A percentile compares a stretch with the other conserved stretches of the same genome.
Evolutionary conservation across 1,284 basidiomycete species (phyloP).

Genomic region (Cryptococcus maquisensis): DNA sequence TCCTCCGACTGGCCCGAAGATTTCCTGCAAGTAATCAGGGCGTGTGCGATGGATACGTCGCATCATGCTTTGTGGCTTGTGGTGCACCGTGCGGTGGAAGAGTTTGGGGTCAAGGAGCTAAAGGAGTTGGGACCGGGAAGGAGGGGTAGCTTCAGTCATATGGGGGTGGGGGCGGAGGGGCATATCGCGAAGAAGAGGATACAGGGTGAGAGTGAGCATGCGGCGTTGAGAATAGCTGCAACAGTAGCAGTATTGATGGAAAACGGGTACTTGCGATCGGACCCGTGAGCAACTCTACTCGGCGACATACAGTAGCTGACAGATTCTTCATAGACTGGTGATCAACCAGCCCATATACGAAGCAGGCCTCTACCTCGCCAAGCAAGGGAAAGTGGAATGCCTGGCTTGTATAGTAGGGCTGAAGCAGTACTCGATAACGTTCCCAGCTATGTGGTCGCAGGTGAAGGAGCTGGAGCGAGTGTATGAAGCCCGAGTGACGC

Average conservation of each 20-base stretch:
- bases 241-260: conserved; percentile 73
- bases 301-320: neutral
- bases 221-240: conserved; percentile 78
- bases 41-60: conserved; percentile 75
- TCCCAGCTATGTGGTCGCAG: conserved; percentile 74
- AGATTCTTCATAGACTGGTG: conserved; percentile 39
- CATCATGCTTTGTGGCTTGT: conserved; percentile 78
- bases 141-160: neutral
- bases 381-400: conserved; percentile 73
- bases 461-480: conserved; percentile 55
- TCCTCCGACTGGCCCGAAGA: conserved; percentile 76
- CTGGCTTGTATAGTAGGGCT: conserved; percentile 75
- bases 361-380: conserved; percentile 73
- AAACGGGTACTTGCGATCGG: conserved; percentile 66
- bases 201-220: conserved; percentile 72
- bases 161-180: conserved; percentile 50
- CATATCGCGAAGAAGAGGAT: conserved; percentile 65
- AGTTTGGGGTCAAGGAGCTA: conserved; percentile 70
- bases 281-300: conserved; percentile 42
- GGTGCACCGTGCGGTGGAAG: conserved; percentile 57
- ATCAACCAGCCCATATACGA: conserved; percentile 79
- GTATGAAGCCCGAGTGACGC: conserved; percentile 1
- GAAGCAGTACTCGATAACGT: conserved; percentile 66
- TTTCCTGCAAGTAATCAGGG: conserved; percentile 73
- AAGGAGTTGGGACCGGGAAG: neutral